Evolutionary conservation across 2,329 filamentous ascomycete genomes (phyloP).

Genomic region (Pseudohalonectria lignicola): DNA sequence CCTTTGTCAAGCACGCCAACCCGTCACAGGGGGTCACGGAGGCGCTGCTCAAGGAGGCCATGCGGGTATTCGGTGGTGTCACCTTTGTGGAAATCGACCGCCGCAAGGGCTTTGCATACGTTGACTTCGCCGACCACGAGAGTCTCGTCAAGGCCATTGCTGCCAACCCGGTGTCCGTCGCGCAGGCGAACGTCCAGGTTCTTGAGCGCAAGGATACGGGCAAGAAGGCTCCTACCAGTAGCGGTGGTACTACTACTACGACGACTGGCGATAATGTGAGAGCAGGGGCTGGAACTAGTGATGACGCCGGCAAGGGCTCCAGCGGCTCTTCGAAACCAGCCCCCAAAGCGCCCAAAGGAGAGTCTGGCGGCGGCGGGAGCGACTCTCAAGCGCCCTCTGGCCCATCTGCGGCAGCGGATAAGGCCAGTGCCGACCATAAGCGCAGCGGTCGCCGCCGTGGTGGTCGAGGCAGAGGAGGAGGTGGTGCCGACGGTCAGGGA

Average conservation of each 20-base stretch:
- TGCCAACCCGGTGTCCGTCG: conserved; percentile 72
- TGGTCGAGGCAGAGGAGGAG: conserved; percentile 7
- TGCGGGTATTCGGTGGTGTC: conserved; percentile 64
- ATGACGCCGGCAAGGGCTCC: conserved; percentile 1
- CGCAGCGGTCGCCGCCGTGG: conserved; percentile 9
- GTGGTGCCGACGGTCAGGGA: too few species aligned
- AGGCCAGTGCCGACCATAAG: conserved; percentile 5
- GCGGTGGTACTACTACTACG: conserved; percentile 1
- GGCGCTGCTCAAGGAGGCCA: conserved; percentile 59
- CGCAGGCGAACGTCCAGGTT: conserved; percentile 77
- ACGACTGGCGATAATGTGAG: not conserved
- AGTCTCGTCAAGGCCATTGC: conserved; percentile 68
- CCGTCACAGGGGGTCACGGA: conserved; percentile 89
- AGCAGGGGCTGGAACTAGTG: not conserved
- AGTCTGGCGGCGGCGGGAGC: not conserved
- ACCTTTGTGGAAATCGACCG: conserved; percentile 84
- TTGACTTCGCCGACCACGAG: conserved; percentile 70
- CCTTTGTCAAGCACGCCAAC: conserved; percentile 75
- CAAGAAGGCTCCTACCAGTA: conserved; percentile 12
- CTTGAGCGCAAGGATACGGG: conserved; percentile 63
- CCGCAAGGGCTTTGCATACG: conserved; percentile 88
- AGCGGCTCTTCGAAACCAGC: not conserved
- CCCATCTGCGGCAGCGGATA: not conserved
- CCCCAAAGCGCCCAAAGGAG: conserved; percentile 1
- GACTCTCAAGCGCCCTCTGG: not conserved